Conservation (phyloP, 1,139 yeast species). For the Sugiyamaella sp. region DNA sequence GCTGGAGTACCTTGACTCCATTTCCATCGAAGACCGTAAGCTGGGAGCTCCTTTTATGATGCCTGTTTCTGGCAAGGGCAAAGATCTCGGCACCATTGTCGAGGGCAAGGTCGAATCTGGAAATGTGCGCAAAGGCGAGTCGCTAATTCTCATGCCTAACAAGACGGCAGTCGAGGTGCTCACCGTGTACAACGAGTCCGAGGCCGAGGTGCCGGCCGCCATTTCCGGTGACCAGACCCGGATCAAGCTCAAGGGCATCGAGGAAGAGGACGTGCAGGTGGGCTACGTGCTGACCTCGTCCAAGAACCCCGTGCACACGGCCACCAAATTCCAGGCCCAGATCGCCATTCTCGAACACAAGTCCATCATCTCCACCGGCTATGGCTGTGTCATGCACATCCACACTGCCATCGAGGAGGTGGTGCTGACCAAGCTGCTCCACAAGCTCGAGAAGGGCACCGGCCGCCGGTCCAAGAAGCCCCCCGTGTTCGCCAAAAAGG, state of each 20-base stretch:
- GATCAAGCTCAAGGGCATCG: slow-evolving; percentile 89
- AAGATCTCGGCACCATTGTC: slow-evolving; percentile 93
- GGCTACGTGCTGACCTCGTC: slow-evolving; percentile 91
- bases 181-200: slow-evolving; percentile 90
- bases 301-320: slow-evolving; percentile 87
- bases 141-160: slow-evolving; percentile 89
- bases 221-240: slow-evolving; percentile 97
- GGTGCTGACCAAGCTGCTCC: slow-evolving; percentile 75
- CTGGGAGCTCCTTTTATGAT: slow-evolving; percentile 95
- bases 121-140: slow-evolving; percentile 77
- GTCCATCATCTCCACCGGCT: slow-evolving; percentile 92
- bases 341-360: slow-evolving; percentile 95
- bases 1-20: slow-evolving; percentile 81
- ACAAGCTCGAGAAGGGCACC: slow-evolving; percentile 94
- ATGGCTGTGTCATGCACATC: slow-evolving; percentile 97
- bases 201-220: slow-evolving; percentile 89
- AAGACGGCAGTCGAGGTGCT: slow-evolving; percentile 79
- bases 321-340: slow-evolving; percentile 91
- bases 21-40: slow-evolving; percentile 83
- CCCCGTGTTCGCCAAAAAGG: slow-evolving; percentile 98
- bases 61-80: slow-evolving; percentile 93
- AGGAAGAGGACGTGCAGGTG: slow-evolving; percentile 90
- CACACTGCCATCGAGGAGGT: slow-evolving; percentile 99
- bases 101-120: slow-evolving; percentile 99
- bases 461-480: slow-evolving; percentile 95